Evolutionary conservation across 2,329 filamentous ascomycete genomes (phyloP).

Genomic region (Alternaria ventricosa): DNA sequence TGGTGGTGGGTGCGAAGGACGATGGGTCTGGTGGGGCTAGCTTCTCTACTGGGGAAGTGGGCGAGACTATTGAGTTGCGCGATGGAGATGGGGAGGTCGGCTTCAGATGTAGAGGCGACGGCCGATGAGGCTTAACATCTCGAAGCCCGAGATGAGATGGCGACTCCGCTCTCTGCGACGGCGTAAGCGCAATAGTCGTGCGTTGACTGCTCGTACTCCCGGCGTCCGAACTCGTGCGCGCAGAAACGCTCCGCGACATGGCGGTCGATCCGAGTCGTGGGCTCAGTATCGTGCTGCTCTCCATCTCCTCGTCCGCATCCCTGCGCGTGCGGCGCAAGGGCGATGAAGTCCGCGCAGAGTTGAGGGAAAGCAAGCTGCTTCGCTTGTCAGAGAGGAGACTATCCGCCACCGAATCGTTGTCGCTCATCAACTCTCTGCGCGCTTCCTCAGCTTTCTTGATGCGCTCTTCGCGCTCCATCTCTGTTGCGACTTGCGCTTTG

Average conservation of each 20-base stretch:
- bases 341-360: constrained; percentile 35
- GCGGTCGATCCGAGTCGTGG: constrained; percentile 26
- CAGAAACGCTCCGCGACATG: constrained; percentile 35
- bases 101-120: constrained; percentile 43
- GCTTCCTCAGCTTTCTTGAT: constrained; percentile 41
- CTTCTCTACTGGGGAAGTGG: constrained; percentile 25
- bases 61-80: constrained; percentile 20
- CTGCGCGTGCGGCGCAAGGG: constrained; percentile 34
- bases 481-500: constrained; percentile 77
- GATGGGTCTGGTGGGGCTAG: constrained; percentile 25
- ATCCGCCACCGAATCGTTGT: constrained; percentile 39
- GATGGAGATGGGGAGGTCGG: constrained; percentile 41
- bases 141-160: constrained; percentile 28
- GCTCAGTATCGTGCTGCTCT: constrained; percentile 39
- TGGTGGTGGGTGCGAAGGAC: constrained; percentile 48
- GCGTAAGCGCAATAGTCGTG: constrained; percentile 42
- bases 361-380: constrained; percentile 35
- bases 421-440: constrained; percentile 35
- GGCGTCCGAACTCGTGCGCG: constrained; percentile 39
- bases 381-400: constrained; percentile 41
- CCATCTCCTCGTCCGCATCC: constrained; percentile 37
- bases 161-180: constrained; percentile 28
- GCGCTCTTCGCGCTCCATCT: constrained; percentile 60
- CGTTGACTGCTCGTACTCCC: constrained; percentile 46
- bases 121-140: constrained; percentile 36